Evolutionary conservation across 1,284 basidiomycete species (phyloP).

Genomic region (Cryptococcus neoformans): DNA sequence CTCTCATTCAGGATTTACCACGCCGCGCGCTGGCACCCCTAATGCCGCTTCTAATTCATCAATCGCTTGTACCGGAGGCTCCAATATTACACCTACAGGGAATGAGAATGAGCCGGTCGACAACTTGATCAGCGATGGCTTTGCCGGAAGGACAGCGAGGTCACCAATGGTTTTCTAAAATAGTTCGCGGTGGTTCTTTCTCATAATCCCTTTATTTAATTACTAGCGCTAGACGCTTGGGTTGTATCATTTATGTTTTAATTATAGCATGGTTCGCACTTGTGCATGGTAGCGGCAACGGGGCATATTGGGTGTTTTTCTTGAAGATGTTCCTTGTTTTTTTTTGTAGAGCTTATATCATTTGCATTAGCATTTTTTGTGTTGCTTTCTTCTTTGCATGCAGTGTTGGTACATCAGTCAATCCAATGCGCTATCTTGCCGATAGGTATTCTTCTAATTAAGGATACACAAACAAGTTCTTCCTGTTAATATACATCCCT

Average conservation of each 20-base stretch:
- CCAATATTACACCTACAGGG: slow-evolving; percentile 11
- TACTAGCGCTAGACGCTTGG: not conserved
- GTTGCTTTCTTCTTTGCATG: no score
- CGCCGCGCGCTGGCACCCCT: slow-evolving; percentile 3
- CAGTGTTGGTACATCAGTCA: no score
- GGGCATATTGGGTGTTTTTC: no score
- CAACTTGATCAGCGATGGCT: not conserved
- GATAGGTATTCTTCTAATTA: no score
- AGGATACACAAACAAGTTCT: no score
- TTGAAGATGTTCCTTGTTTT: no score
- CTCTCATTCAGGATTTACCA: slow-evolving; percentile 4
- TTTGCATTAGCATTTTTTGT: no score
- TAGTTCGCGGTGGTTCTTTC: not conserved
- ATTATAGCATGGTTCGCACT: not conserved
- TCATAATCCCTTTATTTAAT: not conserved
- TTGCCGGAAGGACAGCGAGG: not conserved
- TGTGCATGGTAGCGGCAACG: no score
- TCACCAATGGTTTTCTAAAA: not conserved
- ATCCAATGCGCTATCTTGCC: no score
- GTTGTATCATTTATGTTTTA: not conserved
- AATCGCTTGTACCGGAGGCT: slow-evolving; percentile 15
- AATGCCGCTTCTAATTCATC: slow-evolving; percentile 13
- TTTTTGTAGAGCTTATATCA: no score
- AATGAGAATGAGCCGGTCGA: slow-evolving; percentile 17
- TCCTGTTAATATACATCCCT: no score